A percentile compares a stretch with the other conserved stretches of the same genome.
These are phyloP conservation scores for Serendipita sp. DNA, from an alignment of 1,284 basidiomycete genomes.

Conservation along the genomic window DNA sequence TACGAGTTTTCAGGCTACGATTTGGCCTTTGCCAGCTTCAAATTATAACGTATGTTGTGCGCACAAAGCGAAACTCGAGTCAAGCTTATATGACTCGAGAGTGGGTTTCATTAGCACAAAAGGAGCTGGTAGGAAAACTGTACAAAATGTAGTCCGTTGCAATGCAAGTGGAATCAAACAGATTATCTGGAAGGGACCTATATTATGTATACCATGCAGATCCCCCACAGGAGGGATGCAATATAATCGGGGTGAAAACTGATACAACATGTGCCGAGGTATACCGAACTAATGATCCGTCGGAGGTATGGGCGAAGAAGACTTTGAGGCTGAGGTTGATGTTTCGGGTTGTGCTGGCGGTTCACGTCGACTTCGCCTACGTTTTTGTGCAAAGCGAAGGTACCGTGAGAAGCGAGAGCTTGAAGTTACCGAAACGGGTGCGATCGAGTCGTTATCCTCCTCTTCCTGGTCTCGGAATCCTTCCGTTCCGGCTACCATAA, in stretches of 20 bases:
- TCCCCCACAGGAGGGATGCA: not conserved
- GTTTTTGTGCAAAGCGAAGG: conserved; percentile 38
- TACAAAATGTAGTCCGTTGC: not conserved
- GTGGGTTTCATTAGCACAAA: no score
- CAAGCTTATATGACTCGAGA: no score
- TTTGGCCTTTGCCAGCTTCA: conserved; percentile 84
- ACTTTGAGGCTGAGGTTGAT: not conserved
- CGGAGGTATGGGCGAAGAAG: not conserved
- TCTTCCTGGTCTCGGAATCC: conserved; percentile 20
- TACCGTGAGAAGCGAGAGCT: conserved; percentile 49
- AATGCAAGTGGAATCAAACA: no score
- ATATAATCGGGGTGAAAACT: not conserved
- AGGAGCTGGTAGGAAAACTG: not conserved
- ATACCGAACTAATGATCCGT: not conserved
- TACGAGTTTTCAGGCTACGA: conserved; percentile 97
- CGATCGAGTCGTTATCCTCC: conserved; percentile 8
- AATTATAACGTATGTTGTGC: conserved; percentile 22
- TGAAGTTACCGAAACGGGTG: conserved; percentile 7
- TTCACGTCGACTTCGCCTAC: not conserved
- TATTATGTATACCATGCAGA: no score
- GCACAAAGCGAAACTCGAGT: no score
- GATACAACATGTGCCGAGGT: not conserved
- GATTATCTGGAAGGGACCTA: no score
- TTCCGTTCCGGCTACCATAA: conserved; percentile 23
- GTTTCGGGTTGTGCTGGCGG: no score